A percentile compares a stretch with the other conserved stretches of the same genome.
These are phyloP conservation scores for Marvania coccoides DNA, from an alignment of 139 green algal genomes.

Conservation along the genomic window DNA sequence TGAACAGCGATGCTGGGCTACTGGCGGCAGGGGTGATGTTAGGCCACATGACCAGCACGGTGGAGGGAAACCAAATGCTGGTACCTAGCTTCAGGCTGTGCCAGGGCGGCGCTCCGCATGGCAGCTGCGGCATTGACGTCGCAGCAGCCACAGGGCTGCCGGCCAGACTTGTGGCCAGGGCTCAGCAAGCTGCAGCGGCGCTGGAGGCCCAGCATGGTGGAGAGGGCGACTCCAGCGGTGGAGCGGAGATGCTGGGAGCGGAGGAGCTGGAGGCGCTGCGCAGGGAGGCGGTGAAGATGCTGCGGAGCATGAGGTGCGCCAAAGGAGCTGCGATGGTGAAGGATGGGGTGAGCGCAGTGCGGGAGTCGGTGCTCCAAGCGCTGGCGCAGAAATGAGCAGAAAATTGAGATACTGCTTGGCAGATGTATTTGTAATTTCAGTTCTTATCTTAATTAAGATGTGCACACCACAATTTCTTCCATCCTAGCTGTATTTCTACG, in stretches of 20 bases:
- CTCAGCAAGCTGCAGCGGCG: constrained; percentile 16
- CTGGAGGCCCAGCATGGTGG: constrained; percentile 7
- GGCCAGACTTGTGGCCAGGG: constrained; percentile 8
- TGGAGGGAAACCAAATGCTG: constrained; percentile 3
- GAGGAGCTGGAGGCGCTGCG: background rate
- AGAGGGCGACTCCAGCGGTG: too few relatives aligned
- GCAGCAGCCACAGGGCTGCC: constrained; percentile 31
- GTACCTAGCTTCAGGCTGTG: constrained; percentile 14
- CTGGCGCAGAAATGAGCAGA: background rate
- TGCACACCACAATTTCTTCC: too few relatives aligned
- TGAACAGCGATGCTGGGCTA: constrained; percentile 26
- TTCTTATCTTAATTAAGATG: too few relatives aligned
- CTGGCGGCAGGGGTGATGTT: constrained; percentile 3
- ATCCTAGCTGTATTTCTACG: constrained; percentile 12
- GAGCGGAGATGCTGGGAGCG: too few relatives aligned
- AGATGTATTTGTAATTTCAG: too few relatives aligned
- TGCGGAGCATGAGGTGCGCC: background rate
- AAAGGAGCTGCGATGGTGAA: background rate
- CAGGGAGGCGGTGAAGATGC: background rate
- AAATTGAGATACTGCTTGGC: too few relatives aligned
- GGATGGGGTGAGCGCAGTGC: background rate
- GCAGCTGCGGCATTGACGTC: constrained; percentile 41
- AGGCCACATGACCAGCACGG: constrained; percentile 38
- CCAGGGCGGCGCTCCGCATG: constrained; percentile 24
- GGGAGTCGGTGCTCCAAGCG: background rate